Conservation (phyloP, 163 green algal genomes). For the Chlorella variabilis region DNA sequence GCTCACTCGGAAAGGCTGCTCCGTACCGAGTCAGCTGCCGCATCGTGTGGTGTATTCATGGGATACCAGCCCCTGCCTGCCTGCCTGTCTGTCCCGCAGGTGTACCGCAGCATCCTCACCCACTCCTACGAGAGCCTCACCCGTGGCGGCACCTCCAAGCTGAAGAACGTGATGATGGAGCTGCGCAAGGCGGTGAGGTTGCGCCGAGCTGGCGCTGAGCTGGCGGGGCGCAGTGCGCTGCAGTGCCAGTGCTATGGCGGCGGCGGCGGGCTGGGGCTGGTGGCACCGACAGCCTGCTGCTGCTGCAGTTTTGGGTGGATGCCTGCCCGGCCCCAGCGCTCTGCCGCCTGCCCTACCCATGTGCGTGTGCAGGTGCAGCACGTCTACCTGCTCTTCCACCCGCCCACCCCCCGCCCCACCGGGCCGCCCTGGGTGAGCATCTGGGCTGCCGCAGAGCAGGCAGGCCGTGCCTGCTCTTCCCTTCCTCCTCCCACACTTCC, state of each 20-base stretch:
- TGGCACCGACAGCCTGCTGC: too few relatives aligned
- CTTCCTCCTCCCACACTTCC: too few relatives aligned
- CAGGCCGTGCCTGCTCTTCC: too few relatives aligned
- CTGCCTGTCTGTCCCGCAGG: constrained; percentile 8
- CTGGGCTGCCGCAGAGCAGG: too few relatives aligned
- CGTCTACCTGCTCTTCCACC: constrained; percentile 5
- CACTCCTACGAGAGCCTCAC: constrained; percentile 28
- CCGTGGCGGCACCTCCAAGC: neutral
- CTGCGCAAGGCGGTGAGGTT: constrained; percentile 22
- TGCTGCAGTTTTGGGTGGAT: too few relatives aligned
- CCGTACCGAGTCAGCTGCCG: too few relatives aligned
- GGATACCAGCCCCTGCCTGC: too few relatives aligned
- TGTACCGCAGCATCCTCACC: constrained; percentile 22
- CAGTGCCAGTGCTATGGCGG: neutral
- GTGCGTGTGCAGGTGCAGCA: constrained; percentile 16
- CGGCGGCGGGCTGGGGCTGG: too few relatives aligned
- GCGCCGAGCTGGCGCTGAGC: neutral
- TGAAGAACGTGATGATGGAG: constrained; percentile 37
- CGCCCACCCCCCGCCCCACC: neutral
- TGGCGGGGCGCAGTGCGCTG: neutral
- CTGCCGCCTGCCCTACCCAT: too few relatives aligned
- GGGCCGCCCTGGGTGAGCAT: neutral
- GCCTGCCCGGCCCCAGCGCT: too few relatives aligned
- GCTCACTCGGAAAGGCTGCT: too few relatives aligned
- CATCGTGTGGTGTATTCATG: too few relatives aligned